Base-by-base conservation (phyloP, 129 eudicot species). In the Solidago caesia region DNA sequence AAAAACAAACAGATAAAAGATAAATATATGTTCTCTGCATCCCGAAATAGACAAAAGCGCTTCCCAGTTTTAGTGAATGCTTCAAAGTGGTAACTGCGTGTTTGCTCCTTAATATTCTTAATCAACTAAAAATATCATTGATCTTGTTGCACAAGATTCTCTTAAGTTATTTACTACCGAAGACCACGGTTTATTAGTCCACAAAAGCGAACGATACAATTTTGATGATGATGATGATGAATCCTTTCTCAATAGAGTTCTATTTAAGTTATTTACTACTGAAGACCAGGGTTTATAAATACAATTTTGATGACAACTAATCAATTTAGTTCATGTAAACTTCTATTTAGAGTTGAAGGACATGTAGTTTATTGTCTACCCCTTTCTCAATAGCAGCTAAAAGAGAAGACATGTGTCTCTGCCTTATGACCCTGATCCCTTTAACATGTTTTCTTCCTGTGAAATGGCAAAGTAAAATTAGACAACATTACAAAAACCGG, bases 401-500 rank as follows among this genome's bases (percentile, higher is more conserved):
- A 68, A 95, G 81, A 7, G 99, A 91, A 27, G 86, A 81, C 94
- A 89, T 81, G 72, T 91, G 97, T 83, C 95, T 87, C 72, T 91
- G 93, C 86, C 84, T 84, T 73, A 95, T 67, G 83, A 82, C 96
- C 57, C 88, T 71, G 14, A 95, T 73, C 11, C 99, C 99, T 79
- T 91, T 33, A 77, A 58, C 79, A 91, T 75, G 74, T 64, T 85
- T 64, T 91, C 96, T 83, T 89, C 96, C 99, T 95, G 94, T 79
- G 70, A 25, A 39, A 81, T 75, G 15, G 33, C 41, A 44, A 8
- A 56, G 61, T 56, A 16, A n/a, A 16, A 16, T 56, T 56, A 56
- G 15, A 21, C 21, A 21, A 53, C 15, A n/a, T 14, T 53, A 10
- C 6, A 53, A 8, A 53, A 53, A 53, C 8, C 15, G 5, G n/a